Evolutionary conservation across 176 grass and related monocot genomes (phyloP).

Genomic region (Otatea glauca): DNA sequence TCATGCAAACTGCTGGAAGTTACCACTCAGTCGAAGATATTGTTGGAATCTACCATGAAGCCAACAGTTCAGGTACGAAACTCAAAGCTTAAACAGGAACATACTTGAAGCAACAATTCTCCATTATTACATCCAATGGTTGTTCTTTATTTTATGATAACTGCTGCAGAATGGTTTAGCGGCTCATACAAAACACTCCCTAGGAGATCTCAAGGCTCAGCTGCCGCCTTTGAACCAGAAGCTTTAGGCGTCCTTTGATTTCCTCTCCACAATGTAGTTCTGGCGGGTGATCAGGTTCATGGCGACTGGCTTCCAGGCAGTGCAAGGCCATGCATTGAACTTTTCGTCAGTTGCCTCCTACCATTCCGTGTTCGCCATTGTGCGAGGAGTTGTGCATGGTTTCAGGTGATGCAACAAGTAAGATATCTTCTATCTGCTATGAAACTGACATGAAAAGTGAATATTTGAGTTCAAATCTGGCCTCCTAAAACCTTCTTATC

Average conservation of each 20-base stretch:
- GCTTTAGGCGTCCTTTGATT: not conserved
- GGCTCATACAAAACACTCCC: not conserved
- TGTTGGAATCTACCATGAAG: not conserved
- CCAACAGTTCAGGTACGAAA: not conserved
- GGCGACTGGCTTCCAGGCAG: conserved; percentile 7
- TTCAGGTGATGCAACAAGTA: not conserved
- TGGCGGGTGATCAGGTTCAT: conserved; percentile 43
- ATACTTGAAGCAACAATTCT: conserved; percentile 11
- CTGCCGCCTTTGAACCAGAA: not conserved
- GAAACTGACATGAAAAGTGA: not conserved
- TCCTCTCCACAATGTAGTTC: conserved; percentile 42
- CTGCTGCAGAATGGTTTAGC: conserved; percentile 11
- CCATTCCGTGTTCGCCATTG: conserved; percentile 18
- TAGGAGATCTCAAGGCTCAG: not conserved
- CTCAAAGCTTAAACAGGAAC: no score
- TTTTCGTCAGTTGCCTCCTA: conserved; percentile 21
- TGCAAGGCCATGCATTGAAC: conserved; percentile 36
- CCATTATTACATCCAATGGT: not conserved
- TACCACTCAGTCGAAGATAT: not conserved
- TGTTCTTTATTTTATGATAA: not conserved
- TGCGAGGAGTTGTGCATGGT: conserved; percentile 18
- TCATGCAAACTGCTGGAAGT: conserved; percentile 9
- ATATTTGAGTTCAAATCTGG: not conserved
- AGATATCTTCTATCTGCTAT: not conserved
- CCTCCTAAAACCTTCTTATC: conserved; percentile 54